phyloP scores from a whole-genome alignment of 2,329 filamentous ascomycete species.

The Neofusicoccum sp. region DNA sequence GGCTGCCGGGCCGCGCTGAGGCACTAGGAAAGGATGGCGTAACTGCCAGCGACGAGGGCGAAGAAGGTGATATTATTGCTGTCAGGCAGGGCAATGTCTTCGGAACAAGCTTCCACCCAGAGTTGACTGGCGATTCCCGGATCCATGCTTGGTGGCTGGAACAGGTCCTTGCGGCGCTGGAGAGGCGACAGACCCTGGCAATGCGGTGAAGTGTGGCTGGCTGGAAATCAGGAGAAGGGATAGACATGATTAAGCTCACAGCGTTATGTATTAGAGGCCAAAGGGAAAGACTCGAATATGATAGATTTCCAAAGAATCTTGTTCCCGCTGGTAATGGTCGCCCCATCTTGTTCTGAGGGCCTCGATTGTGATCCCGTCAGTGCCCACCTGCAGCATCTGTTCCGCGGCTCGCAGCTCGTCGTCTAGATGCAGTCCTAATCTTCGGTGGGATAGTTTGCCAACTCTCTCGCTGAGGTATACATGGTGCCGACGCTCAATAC shows the following conservation, averaged over 20 bases:
- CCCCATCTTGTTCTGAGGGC: neutral
- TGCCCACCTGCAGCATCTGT: constrained; percentile 3
- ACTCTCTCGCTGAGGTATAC: neutral
- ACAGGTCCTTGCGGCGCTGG: constrained; percentile 57
- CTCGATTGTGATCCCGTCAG: neutral
- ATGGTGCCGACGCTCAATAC: neutral
- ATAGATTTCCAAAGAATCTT: constrained; percentile 5
- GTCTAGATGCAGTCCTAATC: neutral
- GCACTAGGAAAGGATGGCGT: constrained; percentile 51
- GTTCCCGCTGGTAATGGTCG: constrained; percentile 2
- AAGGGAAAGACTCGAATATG: neutral
- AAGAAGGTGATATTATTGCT: constrained; percentile 78
- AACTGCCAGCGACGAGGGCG: constrained; percentile 49
- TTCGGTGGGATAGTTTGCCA: neutral
- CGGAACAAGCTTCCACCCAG: constrained; percentile 94
- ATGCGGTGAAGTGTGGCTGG: neutral
- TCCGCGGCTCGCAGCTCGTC: neutral
- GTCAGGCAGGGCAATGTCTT: constrained; percentile 90
- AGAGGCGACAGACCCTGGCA: constrained; percentile 18
- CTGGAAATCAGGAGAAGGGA: neutral
- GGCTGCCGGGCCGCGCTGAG: constrained; percentile 55
- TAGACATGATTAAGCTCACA: constrained; percentile 6
- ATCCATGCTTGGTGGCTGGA: constrained; percentile 94
- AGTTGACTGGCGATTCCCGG: constrained; percentile 82
- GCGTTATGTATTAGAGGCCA: neutral